phyloP scores from a whole-genome alignment of 2,329 filamentous ascomycete species.

The Neofusicoccum parvum region DNA sequence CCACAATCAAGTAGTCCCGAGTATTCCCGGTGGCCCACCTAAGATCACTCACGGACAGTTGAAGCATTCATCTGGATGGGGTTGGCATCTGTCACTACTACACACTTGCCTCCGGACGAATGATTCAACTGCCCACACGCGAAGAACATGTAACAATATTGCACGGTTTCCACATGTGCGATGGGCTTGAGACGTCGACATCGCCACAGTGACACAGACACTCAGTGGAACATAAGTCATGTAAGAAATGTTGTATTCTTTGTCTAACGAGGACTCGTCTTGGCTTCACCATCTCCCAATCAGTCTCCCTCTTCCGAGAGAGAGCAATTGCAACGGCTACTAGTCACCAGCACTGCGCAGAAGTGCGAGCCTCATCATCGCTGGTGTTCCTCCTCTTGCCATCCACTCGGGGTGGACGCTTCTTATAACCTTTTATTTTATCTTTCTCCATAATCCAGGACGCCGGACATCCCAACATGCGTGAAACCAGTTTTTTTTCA shows the following conservation, averaged over 20 bases:
- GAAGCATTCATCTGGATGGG: too few species aligned
- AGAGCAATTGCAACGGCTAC: not conserved
- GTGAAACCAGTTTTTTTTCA: too few species aligned
- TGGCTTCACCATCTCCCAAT: slow-evolving; percentile 12
- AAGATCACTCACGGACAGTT: too few species aligned
- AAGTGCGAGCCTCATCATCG: slow-evolving; percentile 5
- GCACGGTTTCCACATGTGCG: too few species aligned
- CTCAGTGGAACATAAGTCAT: too few species aligned
- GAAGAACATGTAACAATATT: not conserved
- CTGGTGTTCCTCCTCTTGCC: slow-evolving; percentile 17
- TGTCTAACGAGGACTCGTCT: not conserved
- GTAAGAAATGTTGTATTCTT: not conserved
- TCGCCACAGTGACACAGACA: not conserved
- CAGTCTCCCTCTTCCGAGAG: not conserved
- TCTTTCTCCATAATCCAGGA: not conserved
- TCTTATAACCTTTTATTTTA: not conserved
- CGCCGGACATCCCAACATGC: not conserved
- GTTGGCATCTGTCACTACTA: too few species aligned
- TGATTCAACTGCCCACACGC: too few species aligned
- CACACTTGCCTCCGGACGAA: too few species aligned
- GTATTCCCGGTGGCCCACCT: too few species aligned
- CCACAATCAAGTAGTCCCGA: too few species aligned
- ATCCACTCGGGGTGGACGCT: not conserved
- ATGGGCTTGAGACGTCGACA: too few species aligned
- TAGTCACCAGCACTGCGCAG: slow-evolving; percentile 15